Evolutionary conservation across 2,329 filamentous ascomycete genomes (phyloP), one percentile per base, ranked within the genome.

Genomic region (Macrophomina phaseolina): DNA sequence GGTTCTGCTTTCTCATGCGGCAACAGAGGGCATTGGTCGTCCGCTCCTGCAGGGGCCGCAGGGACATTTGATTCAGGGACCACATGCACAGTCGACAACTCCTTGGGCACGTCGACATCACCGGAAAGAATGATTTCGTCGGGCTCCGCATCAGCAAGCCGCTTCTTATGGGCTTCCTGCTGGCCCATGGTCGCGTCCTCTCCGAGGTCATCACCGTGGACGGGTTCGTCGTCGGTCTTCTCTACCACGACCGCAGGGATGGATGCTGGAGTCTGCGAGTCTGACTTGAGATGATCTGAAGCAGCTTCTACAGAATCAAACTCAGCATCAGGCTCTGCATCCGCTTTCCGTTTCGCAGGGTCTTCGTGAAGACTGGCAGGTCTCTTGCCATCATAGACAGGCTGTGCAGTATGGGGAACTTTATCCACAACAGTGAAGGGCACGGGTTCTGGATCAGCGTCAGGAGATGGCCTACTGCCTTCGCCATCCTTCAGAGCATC

Each of bases 131-230:
- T 64, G 48, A 76, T 67, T 52, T 74, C 67, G 61, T 81, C 75
- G 45, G 77, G 77, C 42, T 75, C 67, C 32, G 76, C 76, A 68
- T 80, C 77, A 12, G 74, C 70, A 12, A 74, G 70, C 52, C 72
- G 69, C 38, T 73, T 68, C 34, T 76, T 72, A 67, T 77, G 74
- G 1, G 78, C 76, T 48, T 76, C 68, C 58, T 76, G 76, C 65
- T 81, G 76, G 38, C 69, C 71, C 58, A 66, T 65, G 4, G 76
- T 79, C 30, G 77, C 76, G 53, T 73, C 65, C 6, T 71, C 53
- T 6, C 76, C 77, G 68, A 79, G 75, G 68, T 79, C 76, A 51
- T 81, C 77, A 12, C 75, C 77, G 72, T 75, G 70, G 11, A 70
- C 71, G 23, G 76, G 77, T 56, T 72, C 67, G 5, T 73, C 69